Evolutionary conservation across 495 filamentous ascomycete species (phyloP).

Genomic region (Penicillium malachiteum): DNA sequence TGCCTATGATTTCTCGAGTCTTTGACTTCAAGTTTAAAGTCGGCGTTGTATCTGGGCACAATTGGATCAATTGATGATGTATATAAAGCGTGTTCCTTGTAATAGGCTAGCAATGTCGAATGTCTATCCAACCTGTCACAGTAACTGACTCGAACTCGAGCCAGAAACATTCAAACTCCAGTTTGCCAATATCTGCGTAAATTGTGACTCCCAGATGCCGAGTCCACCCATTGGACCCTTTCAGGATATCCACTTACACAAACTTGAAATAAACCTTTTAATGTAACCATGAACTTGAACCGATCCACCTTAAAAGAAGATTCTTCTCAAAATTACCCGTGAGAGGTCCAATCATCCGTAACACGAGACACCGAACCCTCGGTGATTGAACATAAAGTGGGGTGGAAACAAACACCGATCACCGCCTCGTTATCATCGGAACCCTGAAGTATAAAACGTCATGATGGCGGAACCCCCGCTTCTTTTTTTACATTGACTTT

Average conservation of each 20-base stretch:
- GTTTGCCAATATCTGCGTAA: no score
- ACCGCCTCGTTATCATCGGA: neutral
- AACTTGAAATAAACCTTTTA: no score
- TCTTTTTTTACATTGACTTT: neutral
- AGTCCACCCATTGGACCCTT: no score
- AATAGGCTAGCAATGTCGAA: conserved; percentile 15
- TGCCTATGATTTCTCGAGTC: no score
- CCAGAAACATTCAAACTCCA: no score
- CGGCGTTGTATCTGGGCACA: neutral
- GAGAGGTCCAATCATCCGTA: neutral
- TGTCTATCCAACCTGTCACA: neutral
- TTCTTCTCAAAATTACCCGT: no score
- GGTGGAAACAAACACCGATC: neutral
- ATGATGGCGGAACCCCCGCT: neutral
- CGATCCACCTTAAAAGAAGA: no score
- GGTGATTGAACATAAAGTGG: neutral
- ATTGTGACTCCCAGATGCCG: no score
- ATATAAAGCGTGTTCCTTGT: conserved; percentile 19
- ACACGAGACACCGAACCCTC: neutral
- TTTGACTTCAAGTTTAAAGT: neutral
- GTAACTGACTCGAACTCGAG: no score
- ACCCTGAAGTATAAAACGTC: neutral
- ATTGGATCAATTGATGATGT: conserved; percentile 11
- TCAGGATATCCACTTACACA: no score
- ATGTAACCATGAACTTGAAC: neutral